Evolutionary conservation across 2,329 filamentous ascomycete genomes (phyloP).

Genomic region (Diaporthe australafricana): DNA sequence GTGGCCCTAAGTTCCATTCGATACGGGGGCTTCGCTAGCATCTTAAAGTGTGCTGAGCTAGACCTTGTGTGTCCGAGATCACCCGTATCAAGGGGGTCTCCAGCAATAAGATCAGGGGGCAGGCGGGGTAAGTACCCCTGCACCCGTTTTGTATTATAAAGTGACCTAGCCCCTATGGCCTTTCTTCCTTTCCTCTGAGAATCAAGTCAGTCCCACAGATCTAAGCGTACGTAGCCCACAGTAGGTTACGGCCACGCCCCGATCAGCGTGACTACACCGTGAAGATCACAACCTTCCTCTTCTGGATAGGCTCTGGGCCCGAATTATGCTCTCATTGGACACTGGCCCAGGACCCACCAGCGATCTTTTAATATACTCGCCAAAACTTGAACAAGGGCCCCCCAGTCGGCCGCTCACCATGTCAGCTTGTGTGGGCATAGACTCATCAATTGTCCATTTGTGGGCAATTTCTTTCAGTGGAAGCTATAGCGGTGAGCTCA

Average conservation of each 20-base stretch:
- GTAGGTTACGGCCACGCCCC: no score
- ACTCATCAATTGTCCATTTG: neutral
- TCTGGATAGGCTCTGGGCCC: neutral
- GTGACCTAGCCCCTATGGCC: no score
- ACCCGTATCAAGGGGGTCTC: no score
- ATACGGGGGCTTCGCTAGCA: slow-evolving; percentile 4
- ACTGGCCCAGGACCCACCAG: neutral
- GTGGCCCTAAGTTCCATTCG: neutral
- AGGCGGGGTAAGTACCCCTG: no score
- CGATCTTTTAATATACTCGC: slow-evolving; percentile 12
- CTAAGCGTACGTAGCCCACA: no score
- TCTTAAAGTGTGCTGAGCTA: neutral
- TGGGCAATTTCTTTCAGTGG: neutral
- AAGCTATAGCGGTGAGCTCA: neutral
- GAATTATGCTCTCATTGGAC: slow-evolving; percentile 10
- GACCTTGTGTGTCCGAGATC: no score
- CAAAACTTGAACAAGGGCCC: neutral
- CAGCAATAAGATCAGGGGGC: no score
- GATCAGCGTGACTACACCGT: no score
- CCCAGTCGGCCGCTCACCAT: neutral
- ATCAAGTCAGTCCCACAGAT: no score
- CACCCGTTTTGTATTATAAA: no score
- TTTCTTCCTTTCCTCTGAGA: no score
- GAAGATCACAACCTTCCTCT: no score
- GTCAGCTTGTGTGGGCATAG: neutral